phyloP scores from a whole-genome alignment of 2,329 filamentous ascomycete genomes.

The Sclerotiophoma versabilis region DNA sequence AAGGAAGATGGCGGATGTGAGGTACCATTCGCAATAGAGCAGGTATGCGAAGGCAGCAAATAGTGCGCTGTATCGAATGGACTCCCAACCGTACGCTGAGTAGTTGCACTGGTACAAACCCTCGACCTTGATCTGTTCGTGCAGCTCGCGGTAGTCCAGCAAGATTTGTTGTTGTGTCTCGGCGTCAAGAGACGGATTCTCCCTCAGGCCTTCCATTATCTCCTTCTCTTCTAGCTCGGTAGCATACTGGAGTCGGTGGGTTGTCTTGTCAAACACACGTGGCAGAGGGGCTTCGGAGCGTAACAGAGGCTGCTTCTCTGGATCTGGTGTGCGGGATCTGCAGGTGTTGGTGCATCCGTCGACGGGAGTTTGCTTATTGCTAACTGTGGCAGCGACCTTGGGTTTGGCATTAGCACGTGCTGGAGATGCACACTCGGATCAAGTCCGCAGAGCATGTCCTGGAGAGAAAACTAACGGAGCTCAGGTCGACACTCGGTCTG shows the following conservation, averaged over 20 bases:
- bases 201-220: slow-evolving; percentile 44
- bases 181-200: slow-evolving; percentile 61
- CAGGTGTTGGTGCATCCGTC: slow-evolving; percentile 24
- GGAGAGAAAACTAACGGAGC: slow-evolving; percentile 33
- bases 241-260: slow-evolving; percentile 41
- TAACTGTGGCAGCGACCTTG: slow-evolving; percentile 36
- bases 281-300: slow-evolving; percentile 12
- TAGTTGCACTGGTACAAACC: slow-evolving; percentile 68
- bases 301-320: slow-evolving; percentile 33
- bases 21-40: slow-evolving; percentile 62
- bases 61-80: slow-evolving; percentile 60
- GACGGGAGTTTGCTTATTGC: slow-evolving; percentile 33
- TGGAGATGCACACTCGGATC: slow-evolving; percentile 5
- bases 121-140: slow-evolving; percentile 61
- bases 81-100: slow-evolving; percentile 65
- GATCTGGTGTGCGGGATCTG: slow-evolving; percentile 28
- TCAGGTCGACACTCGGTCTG: slow-evolving; percentile 37
- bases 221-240: slow-evolving; percentile 47
- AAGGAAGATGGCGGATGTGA: slow-evolving; percentile 64
- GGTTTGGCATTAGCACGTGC: slow-evolving; percentile 24
- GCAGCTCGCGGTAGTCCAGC: slow-evolving; percentile 63
- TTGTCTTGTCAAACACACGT: slow-evolving; percentile 24
- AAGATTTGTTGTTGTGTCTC: slow-evolving; percentile 63
- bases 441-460: slow-evolving; percentile 9
- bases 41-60: slow-evolving; percentile 59